These are phyloP conservation scores for Pholiota conissans DNA, from an alignment of 768 basidiomycete species.

Conservation along the genomic window DNA sequence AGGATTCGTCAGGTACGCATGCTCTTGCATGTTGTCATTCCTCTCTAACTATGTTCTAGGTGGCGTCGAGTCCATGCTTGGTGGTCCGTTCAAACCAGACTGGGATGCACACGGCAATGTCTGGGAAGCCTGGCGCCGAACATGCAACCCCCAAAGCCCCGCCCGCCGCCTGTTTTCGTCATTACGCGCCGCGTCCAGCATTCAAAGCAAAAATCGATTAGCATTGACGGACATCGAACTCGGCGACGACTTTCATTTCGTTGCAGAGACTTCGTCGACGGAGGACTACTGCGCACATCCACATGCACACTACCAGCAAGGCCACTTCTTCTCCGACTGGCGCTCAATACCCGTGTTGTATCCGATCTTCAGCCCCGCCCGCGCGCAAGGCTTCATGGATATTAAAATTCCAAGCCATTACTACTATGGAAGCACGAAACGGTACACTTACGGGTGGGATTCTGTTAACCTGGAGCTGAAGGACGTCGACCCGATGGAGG, in stretches of 20 bases:
- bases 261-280: conserved; percentile 54
- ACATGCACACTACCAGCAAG: conserved; percentile 84
- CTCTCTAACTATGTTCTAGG: conserved; percentile 27
- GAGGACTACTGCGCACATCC: conserved; percentile 82
- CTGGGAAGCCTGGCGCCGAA: conserved; percentile 95
- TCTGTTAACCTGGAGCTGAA: conserved; percentile 68
- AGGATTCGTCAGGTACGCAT: conserved; percentile 41
- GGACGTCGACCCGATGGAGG: conserved; percentile 82
- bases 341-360: conserved; percentile 84
- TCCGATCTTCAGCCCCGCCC: conserved; percentile 93
- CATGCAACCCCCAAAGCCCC: conserved; percentile 75
- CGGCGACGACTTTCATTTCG: conserved; percentile 68
- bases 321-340: conserved; percentile 98
- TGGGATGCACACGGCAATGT: conserved; percentile 85
- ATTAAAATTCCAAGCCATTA: conserved; percentile 96
- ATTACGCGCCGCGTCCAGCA: conserved; percentile 50
- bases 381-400: conserved; percentile 81
- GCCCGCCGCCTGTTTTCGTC: conserved; percentile 86
- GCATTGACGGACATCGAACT: conserved; percentile 23
- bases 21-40: conserved; percentile 13
- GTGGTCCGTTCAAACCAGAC: conserved; percentile 70
- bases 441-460: conserved; percentile 94
- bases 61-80: conserved; percentile 58
- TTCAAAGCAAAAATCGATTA: conserved; percentile 26
- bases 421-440: conserved; percentile 79